Base-by-base conservation (phyloP, 2,329 filamentous ascomycete genomes). In the Ophiostoma montium region DNA sequence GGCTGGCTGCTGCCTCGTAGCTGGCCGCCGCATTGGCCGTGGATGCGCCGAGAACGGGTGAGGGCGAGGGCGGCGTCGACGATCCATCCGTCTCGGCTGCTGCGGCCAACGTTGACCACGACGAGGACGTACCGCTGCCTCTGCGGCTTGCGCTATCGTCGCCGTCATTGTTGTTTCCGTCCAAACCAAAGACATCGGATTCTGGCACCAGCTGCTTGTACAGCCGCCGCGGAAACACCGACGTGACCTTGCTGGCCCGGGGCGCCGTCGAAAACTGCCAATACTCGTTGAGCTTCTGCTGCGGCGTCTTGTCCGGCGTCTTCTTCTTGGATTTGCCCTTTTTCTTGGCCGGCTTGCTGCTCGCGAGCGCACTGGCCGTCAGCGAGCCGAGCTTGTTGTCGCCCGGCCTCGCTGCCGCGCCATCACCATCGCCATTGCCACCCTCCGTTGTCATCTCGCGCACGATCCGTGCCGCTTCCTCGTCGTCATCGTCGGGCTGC, bases 211-310 rank as follows among this genome's bases (percentile, higher is more conserved):
- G 58, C 21, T 59, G 59, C 35, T 57, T 54, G 51, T 69, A 70
- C 4, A 69, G 61, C 19, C 59, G 60, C 5, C 64, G 64, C 1
- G 68, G 67, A 48, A 70, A 68, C 56, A 70, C 63, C 43, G 67
- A 67, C 1, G 68, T 70, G 27, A 69, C 62, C 51, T 67, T 69
- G 32, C 67, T 67, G 1, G 66, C 64, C 32, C 61, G 59, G 45
- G 63, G 66, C 45, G 63, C 57, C 54, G 68, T 65, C 56, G 67
- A 70, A 51, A 60, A 62, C 47, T 60, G 59, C 67, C 67, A 70
- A 55, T 70, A 70, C 30, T 64, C 63, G 33, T 61, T 60, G 30
- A 70, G 59, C 11, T 61, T 53, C 50, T 66, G 64, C 48, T 70
- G 68, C n/a, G 67, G 66, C 13, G 44, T 35, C 32, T 46, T 44